Conservation (phyloP, 1,284 basidiomycete genomes). For the Marasmius oreades region DNA sequence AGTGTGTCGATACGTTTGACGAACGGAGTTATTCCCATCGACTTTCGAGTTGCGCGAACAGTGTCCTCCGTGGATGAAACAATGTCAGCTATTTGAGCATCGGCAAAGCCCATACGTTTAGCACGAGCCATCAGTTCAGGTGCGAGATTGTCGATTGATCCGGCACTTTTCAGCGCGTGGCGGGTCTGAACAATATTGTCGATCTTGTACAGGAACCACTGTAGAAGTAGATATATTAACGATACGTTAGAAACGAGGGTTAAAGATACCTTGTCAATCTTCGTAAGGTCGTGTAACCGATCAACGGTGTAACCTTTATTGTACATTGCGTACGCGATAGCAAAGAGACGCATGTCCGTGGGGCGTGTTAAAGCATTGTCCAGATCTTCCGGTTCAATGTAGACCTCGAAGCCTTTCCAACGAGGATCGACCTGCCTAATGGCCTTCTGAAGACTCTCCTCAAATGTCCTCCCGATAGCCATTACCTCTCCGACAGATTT, state of each 20-base stretch:
- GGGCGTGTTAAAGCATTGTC: slow-evolving; percentile 74
- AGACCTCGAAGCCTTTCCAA: slow-evolving; percentile 81
- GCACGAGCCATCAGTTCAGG: slow-evolving; percentile 76
- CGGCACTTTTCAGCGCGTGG: slow-evolving; percentile 65
- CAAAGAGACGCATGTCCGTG: slow-evolving; percentile 94
- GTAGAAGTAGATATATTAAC: slow-evolving; percentile 7
- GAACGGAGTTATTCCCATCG: slow-evolving; percentile 88
- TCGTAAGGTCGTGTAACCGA: slow-evolving; percentile 88
- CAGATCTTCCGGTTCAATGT: slow-evolving; percentile 80
- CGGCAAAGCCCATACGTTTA: slow-evolving; percentile 94
- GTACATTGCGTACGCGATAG: slow-evolving; percentile 97
- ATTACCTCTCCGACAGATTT: slow-evolving; percentile 99
- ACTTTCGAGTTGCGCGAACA: slow-evolving; percentile 86
- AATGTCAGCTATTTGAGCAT: slow-evolving; percentile 86
- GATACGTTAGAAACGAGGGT: not conserved
- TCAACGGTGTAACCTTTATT: slow-evolving; percentile 91
- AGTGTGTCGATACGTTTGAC: slow-evolving; percentile 99
- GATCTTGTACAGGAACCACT: slow-evolving; percentile 99
- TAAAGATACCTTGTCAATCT: slow-evolving; percentile 84
- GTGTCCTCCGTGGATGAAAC: slow-evolving; percentile 66
- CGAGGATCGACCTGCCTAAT: slow-evolving; percentile 96
- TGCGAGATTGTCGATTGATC: slow-evolving; percentile 63
- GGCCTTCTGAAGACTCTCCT: slow-evolving; percentile 98
- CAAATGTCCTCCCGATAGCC: slow-evolving; percentile 99
- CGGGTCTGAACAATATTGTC: slow-evolving; percentile 93